Evolutionary conservation across 768 basidiomycete species (phyloP).

Genomic region (Boletus insuetus): DNA sequence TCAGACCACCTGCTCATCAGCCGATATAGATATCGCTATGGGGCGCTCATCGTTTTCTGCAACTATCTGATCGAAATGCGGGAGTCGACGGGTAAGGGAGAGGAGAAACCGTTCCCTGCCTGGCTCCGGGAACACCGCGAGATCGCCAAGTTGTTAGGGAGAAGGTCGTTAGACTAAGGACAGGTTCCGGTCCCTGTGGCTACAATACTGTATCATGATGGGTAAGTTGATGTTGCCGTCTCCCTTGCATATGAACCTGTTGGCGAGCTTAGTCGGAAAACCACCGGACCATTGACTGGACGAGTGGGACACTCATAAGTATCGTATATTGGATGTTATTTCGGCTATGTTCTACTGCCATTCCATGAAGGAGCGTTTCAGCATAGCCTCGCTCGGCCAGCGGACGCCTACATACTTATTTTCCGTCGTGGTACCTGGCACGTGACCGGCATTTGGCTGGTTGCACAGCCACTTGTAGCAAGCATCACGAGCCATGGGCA

Average conservation of each 20-base stretch:
- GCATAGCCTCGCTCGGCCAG: no score
- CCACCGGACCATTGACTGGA: neutral
- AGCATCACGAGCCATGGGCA: constrained; percentile 5
- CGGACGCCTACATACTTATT: no score
- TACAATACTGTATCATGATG: neutral
- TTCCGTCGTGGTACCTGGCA: neutral
- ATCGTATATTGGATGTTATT: no score
- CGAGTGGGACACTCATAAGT: no score
- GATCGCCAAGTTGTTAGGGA: constrained; percentile 69
- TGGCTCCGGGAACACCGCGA: constrained; percentile 86
- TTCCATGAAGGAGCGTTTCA: no score
- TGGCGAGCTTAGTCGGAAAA: neutral
- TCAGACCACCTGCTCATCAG: constrained; percentile 5
- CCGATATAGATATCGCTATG: constrained; percentile 72
- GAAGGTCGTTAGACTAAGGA: constrained; percentile 64
- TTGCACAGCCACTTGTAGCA: constrained; percentile 19
- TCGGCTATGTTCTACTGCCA: no score
- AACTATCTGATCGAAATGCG: constrained; percentile 84
- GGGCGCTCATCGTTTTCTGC: constrained; percentile 88
- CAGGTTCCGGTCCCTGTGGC: neutral
- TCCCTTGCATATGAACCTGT: constrained; percentile 3
- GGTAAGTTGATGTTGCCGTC: neutral
- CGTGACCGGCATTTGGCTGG: constrained; percentile 18
- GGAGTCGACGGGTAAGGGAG: constrained; percentile 37
- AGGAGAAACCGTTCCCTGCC: constrained; percentile 61